Percentiles rank a stretch among this genome's conserved stretches.
These are phyloP conservation scores for Metschnikowia vanudenii DNA, from an alignment of 805 yeast genomes.

Conservation along the genomic window DNA sequence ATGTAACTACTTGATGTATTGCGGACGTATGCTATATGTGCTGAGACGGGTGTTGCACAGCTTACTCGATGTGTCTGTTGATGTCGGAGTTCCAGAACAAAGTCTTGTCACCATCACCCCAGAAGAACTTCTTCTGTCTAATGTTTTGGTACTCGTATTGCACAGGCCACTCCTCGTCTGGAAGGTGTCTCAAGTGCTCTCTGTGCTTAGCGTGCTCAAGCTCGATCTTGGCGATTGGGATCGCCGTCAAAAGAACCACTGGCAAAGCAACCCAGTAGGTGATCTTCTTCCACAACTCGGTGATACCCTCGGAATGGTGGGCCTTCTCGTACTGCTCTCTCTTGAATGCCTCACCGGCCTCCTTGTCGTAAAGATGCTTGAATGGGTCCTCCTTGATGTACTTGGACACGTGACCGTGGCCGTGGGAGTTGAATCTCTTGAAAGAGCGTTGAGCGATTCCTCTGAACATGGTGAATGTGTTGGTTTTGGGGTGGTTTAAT, in stretches of 20 bases:
- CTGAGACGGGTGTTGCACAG: not conserved
- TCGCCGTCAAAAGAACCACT: constrained; percentile 69
- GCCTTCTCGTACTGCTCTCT: constrained; percentile 60
- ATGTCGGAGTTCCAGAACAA: constrained; percentile 92
- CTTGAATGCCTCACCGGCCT: constrained; percentile 70
- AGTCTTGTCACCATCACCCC: constrained; percentile 99
- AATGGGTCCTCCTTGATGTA: constrained; percentile 40
- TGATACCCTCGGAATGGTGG: constrained; percentile 77
- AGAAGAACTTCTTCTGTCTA: constrained; percentile 85
- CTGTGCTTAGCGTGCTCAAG: constrained; percentile 88
- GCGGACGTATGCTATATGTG: not conserved
- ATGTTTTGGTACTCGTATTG: constrained; percentile 91
- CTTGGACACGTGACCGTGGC: constrained; percentile 44
- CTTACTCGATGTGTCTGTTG: constrained; percentile 72
- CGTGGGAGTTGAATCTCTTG: constrained; percentile 41
- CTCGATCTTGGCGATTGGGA: constrained; percentile 81
- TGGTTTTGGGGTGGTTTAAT: not conserved
- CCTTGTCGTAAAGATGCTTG: constrained; percentile 45
- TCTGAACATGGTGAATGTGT: constrained; percentile 33
- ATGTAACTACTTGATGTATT: not conserved
- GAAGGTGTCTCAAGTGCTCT: constrained; percentile 64
- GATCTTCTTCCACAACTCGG: constrained; percentile 82
- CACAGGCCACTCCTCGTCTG: constrained; percentile 91
- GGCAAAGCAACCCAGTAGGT: constrained; percentile 81
- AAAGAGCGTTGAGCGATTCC: constrained; percentile 36